A percentile compares a stretch with the other conserved stretches of the same genome.
These are phyloP conservation scores for Limnanthes douglasii DNA, from an alignment of 345 rosid genomes.

Conservation along the genomic window DNA sequence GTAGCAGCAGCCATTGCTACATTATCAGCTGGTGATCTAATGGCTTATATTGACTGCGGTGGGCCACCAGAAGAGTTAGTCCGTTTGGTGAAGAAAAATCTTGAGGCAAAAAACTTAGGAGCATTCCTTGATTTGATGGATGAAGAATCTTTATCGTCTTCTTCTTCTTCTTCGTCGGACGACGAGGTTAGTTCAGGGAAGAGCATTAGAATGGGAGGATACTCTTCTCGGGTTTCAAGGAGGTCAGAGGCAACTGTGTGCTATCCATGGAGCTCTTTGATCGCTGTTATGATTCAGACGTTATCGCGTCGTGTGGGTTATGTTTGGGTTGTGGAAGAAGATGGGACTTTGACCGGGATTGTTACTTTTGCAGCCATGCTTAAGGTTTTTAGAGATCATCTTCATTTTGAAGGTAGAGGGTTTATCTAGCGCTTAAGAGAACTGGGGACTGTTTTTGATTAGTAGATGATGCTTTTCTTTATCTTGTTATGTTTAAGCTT, in stretches of 20 bases:
- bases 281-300: conserved; percentile 59
- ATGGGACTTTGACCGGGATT: conserved; percentile 26
- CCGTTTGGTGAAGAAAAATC: conserved; percentile 23
- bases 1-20: conserved; percentile 38
- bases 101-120: conserved; percentile 23
- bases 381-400: conserved; percentile 32
- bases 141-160: conserved; percentile 20
- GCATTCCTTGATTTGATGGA: conserved; percentile 23
- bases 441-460: too few relatives aligned
- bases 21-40: conserved; percentile 34
- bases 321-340: conserved; percentile 44
- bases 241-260: conserved; percentile 29
- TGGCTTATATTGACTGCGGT: conserved; percentile 38
- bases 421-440: too few relatives aligned
- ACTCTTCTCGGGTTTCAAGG: conserved; percentile 16
- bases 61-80: conserved; percentile 31
- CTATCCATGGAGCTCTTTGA: conserved; percentile 38
- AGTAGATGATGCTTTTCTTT: too few relatives aligned
- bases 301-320: conserved; percentile 35
- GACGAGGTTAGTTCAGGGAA: conserved; percentile 24
- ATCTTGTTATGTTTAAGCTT: too few relatives aligned
- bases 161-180: conserved; percentile 22
- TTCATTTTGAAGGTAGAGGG: too few relatives aligned
- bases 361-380: conserved; percentile 37
- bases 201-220: conserved; percentile 13